Base-by-base conservation (phyloP, 805 yeast species). In the Alloascoidea africana region DNA sequence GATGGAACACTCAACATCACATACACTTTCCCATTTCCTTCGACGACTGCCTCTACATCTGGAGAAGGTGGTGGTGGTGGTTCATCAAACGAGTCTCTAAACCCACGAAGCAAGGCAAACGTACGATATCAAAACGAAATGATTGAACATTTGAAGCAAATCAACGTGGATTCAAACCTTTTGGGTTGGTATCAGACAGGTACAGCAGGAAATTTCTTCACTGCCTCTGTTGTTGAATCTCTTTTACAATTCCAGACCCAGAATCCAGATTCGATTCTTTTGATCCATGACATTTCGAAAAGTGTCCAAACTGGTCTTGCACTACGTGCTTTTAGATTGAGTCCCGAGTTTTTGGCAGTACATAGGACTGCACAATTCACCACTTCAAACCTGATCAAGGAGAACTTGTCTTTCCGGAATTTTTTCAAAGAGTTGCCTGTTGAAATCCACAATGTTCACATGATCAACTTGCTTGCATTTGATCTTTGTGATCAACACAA, bases 111-210 rank as follows among this genome's bases (percentile, higher is more conserved):
- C 39, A 68, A 72, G 50, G 65, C 74, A 46, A 82, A 84, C 41
- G 60, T 62, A 41, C 71, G 68, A 53, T 85, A 74, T 60, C 86
- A 79, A 54, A 69, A 68, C 37, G 85, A 78, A 35, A 63, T 80
- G 49, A 62, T 78, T 45, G 68, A 71, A 33, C 69, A 72, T 42
- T 67, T 83, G 44, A 70, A 65, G 49, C 67, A 65, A 39, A 70
- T 75, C 43, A 77, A 78, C 36, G 64, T 71, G 42, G 87, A 86
- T 35, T 65, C 73, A 33, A 81, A 76, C 51, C 66, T 76, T 42
- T 70, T 76, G 44, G 95, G 95, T 23, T 84, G 87, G 85, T 84
- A 81, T 60, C 72, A 82, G 52, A 65, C 79, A 34, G 66, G 85
- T 18, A 60, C 64, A 37, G 68, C 80, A 32, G 91, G 91, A 35